Percentiles rank a stretch among this genome's conserved stretches.
Conservation (phyloP, 805 yeast species). For the Monosporozyma aquatica region DNA sequence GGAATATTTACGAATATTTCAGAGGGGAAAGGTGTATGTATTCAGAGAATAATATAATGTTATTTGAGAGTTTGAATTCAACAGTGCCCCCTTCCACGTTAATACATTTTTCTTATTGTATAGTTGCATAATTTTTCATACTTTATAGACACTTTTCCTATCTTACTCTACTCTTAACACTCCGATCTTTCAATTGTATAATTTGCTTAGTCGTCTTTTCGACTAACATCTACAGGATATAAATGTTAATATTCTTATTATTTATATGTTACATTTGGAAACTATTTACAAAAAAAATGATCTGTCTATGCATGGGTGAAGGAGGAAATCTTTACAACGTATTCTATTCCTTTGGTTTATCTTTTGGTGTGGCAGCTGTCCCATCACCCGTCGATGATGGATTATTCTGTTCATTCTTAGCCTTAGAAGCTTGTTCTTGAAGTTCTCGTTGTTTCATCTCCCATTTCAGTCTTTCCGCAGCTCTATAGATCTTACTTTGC, state of each 20-base stretch:
- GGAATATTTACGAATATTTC: constrained; percentile 7
- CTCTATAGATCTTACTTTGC: constrained; percentile 88
- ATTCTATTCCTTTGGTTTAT: background rate
- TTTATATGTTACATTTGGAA: background rate
- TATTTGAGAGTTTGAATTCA: constrained; percentile 28
- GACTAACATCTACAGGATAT: background rate
- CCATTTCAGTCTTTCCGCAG: constrained; percentile 80
- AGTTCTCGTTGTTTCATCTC: constrained; percentile 40
- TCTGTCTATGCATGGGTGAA: background rate
- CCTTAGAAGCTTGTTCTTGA: constrained; percentile 11
- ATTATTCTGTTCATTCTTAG: background rate
- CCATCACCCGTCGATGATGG: no score
- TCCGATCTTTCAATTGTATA: no score
- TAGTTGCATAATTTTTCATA: background rate
- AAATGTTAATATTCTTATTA: background rate
- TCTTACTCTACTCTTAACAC: no score
- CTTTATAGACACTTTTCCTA: no score
- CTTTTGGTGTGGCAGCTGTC: background rate
- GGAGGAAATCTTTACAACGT: background rate
- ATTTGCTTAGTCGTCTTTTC: no score
- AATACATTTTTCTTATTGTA: constrained; percentile 19
- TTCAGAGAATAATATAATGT: constrained; percentile 28
- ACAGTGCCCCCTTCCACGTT: constrained; percentile 30
- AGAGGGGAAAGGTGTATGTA: constrained; percentile 21
- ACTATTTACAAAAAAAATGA: background rate